Conservation (phyloP, 768 basidiomycete genomes). For the Pisolithus orientalis region DNA sequence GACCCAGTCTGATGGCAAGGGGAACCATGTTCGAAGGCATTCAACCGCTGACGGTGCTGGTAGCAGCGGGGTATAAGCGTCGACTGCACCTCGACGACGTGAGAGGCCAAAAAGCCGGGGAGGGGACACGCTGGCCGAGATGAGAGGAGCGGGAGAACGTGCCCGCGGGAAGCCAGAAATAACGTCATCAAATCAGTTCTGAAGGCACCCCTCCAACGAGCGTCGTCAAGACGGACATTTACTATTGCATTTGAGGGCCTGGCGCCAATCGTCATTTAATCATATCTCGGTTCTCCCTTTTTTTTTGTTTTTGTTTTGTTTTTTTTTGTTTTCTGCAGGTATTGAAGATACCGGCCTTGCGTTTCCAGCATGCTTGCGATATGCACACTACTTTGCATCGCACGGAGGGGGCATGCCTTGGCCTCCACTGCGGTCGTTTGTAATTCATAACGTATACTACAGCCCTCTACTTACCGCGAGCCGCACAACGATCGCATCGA, state of each 20-base stretch:
- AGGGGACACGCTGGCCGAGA: not conserved
- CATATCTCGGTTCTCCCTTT: not conserved
- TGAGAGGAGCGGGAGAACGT: not conserved
- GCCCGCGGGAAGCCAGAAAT: not conserved
- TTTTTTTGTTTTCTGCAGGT: too few species aligned
- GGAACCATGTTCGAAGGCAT: conserved; percentile 9
- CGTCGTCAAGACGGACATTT: too few species aligned
- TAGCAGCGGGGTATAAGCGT: too few species aligned
- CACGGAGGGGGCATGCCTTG: not conserved
- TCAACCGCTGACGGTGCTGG: not conserved
- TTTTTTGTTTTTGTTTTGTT: not conserved
- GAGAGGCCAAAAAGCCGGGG: not conserved
- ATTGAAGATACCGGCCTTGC: too few species aligned
- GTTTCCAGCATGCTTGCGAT: too few species aligned
- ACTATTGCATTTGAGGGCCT: not conserved
- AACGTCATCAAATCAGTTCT: too few species aligned
- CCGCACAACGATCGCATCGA: not conserved
- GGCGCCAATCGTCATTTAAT: not conserved
- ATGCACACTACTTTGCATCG: not conserved
- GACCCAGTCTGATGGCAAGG: not conserved
- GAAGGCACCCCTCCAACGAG: too few species aligned
- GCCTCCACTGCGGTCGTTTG: not conserved
- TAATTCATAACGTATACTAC: not conserved
- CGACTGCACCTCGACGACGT: not conserved
- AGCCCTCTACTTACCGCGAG: not conserved